Evolutionary conservation across 768 basidiomycete species (phyloP), one percentile per base, ranked within the genome.

Genomic region (Trametes punicea): DNA sequence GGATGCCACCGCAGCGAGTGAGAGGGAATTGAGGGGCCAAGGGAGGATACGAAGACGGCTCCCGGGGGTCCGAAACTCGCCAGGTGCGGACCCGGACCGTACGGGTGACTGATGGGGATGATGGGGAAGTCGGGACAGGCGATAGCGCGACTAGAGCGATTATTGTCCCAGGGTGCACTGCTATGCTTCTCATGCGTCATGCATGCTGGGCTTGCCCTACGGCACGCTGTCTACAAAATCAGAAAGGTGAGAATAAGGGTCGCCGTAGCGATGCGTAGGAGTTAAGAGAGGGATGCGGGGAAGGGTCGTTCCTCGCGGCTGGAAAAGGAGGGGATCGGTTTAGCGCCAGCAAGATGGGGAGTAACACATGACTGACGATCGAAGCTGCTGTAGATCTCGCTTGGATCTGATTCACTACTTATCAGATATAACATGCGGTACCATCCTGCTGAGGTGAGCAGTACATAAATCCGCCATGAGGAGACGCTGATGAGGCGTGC

Each of bases 341-440:
- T 39, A 33, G 39, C 34, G 41, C 41, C 27, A 44, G n/a, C 25
- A 27, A 31, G 25, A 41, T 34, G 47, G 47, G 46, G 54, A 45
- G 47, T 44, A 44, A 50, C 55, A 56, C 41, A 50, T 56, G 55
- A 46, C 44, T 13, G 18, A 34, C 46, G 46, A 56, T 56, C 55
- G 48, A 45, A 45, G 27, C 18, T 52, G 57, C 57, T 58, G 21
- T 42, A 25, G 51, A 58, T 58, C 57, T 52, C 51, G 21, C 44
- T 39, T 39, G 38, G 25, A 58, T 58, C 57, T 58, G 25, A 39
- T 44, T 11, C 18, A 21, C 23, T 33, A 21, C 23, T 33, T 41
- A 51, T 57, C 49, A 51, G 45, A 39, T 31, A 23, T 16, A 26
- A 8, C 20, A 8, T 42, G 30, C 26, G 30, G 45, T 30, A 10